Evolutionary conservation across 1,284 basidiomycete species (phyloP).

Genomic region (Moesziomyces parantarcticus): DNA sequence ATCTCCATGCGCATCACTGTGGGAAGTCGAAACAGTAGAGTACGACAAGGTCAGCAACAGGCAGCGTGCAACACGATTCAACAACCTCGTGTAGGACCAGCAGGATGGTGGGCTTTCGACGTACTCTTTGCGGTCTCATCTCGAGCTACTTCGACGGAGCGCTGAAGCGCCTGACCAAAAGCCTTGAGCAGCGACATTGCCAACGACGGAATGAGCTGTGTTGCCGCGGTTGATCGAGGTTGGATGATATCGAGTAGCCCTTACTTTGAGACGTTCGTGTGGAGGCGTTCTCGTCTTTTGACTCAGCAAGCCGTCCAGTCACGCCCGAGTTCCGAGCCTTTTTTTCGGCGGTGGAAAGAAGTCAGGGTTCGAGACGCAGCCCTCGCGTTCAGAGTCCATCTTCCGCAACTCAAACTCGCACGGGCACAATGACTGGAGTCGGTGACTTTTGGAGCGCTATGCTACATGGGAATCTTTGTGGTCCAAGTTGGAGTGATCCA

Average conservation of each 20-base stretch:
- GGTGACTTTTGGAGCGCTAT: neutral
- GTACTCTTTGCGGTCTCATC: constrained; percentile 57
- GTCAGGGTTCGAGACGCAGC: no score
- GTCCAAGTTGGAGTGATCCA: constrained; percentile 21
- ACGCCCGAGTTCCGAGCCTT: constrained; percentile 6
- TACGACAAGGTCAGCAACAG: constrained; percentile 1
- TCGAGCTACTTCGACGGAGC: constrained; percentile 55
- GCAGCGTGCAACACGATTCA: neutral
- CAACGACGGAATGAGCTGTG: no score
- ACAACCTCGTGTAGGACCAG: no score
- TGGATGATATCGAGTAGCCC: neutral
- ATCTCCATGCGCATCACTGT: constrained; percentile 65
- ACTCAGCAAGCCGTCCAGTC: constrained; percentile 11
- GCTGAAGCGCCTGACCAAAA: constrained; percentile 54
- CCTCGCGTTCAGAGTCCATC: constrained; percentile 11
- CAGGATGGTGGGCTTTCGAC: neutral
- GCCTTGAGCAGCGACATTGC: constrained; percentile 52
- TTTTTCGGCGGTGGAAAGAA: no score
- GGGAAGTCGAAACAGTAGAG: neutral
- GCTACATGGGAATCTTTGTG: constrained; percentile 20
- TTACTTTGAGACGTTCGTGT: constrained; percentile 8
- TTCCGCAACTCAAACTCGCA: no score
- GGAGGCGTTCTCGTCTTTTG: constrained; percentile 18
- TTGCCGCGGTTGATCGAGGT: neutral
- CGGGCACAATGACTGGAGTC: neutral